Evolutionary conservation across 2,329 filamentous ascomycete species (phyloP).

Genomic region (Colletotrichum sp.): DNA sequence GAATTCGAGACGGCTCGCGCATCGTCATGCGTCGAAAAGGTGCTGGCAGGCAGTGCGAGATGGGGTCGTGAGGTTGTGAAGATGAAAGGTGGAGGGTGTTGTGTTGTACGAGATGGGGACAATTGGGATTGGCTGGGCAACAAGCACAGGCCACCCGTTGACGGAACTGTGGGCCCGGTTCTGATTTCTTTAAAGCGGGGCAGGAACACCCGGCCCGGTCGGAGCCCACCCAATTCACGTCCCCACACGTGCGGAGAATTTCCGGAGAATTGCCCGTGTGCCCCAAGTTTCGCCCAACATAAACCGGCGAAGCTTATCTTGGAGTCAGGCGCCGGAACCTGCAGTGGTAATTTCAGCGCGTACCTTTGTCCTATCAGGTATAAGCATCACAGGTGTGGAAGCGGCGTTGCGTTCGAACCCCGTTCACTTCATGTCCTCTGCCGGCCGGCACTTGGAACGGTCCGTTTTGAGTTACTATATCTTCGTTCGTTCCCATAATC

Average conservation of each 20-base stretch:
- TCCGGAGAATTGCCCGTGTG: not conserved
- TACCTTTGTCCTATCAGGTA: not conserved
- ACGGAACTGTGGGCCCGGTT: no score
- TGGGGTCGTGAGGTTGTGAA: not conserved
- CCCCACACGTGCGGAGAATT: not conserved
- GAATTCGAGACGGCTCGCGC: not conserved
- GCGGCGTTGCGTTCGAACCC: not conserved
- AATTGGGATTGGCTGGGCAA: not conserved
- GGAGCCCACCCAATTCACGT: not conserved
- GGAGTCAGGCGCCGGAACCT: not conserved
- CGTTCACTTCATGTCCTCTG: not conserved
- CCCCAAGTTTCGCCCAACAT: not conserved
- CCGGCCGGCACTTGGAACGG: no score
- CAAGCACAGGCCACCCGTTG: not conserved
- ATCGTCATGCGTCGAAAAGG: not conserved
- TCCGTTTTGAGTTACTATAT: no score
- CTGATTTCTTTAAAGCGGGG: no score
- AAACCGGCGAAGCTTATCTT: not conserved
- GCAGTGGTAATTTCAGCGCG: not conserved
- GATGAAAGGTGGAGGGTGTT: not conserved
- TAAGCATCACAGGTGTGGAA: not conserved
- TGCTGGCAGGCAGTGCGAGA: not conserved
- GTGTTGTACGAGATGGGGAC: not conserved
- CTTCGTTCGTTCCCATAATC: no score
- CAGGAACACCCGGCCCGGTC: no score